These are phyloP conservation scores for Penstemon davidsonii DNA, from an alignment of 257 asterid genomes.

Conservation along the genomic window DNA sequence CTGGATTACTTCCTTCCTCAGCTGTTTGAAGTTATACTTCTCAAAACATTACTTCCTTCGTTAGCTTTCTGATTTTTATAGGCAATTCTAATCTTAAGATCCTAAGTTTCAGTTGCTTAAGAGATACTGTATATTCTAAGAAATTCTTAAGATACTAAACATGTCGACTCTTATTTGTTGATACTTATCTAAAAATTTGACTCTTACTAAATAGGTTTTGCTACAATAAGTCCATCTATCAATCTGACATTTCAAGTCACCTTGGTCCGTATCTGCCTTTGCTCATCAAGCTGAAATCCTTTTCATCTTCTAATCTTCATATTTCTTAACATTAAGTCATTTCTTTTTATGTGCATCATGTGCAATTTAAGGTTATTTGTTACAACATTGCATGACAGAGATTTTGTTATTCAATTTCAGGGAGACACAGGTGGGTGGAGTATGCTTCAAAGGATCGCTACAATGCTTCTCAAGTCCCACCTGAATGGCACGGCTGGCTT, in stretches of 20 bases:
- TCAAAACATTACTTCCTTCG: conserved; percentile 5
- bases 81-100: neutral
- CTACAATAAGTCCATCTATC: neutral
- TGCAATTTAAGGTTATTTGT: neutral
- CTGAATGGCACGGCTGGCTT: conserved; percentile 99
- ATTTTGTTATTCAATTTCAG: conserved; percentile 34
- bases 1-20: neutral
- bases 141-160: too few relatives aligned
- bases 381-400: neutral
- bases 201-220: too few relatives aligned
- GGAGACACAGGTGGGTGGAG: conserved; percentile 99
- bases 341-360: neutral
- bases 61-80: neutral
- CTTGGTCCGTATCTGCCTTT: neutral
- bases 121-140: neutral
- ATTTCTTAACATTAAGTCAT: neutral
- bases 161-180: too few relatives aligned
- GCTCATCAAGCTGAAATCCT: neutral
- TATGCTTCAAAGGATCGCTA: conserved; percentile 92
- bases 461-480: conserved; percentile 96
- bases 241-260: conserved; percentile 1
- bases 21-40: neutral
- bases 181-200: too few relatives aligned
- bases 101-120: neutral
- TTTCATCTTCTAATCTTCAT: neutral